A percentile compares a stretch with the other conserved stretches of the same genome.
Evolutionary conservation across 345 rosid genomes (phyloP).

Genomic region (Sisymbrium irio): DNA sequence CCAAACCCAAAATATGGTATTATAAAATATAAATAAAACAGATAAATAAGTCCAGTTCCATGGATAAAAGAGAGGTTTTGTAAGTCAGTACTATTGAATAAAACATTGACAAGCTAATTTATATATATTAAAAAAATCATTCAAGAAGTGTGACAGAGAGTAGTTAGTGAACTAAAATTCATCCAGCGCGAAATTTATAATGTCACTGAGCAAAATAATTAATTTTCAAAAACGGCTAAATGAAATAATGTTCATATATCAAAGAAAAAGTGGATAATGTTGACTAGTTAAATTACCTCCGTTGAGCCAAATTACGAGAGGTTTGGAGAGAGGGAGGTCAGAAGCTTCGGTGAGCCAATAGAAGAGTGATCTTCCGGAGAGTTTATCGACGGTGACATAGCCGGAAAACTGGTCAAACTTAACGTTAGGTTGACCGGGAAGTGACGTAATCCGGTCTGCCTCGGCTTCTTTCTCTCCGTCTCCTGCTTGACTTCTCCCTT

Average conservation of each 20-base stretch:
- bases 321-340: slow-evolving; percentile 53
- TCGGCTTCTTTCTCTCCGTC: slow-evolving; percentile 44
- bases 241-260: not conserved
- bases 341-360: slow-evolving; percentile 92
- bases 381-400: slow-evolving; percentile 66
- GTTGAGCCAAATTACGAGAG: slow-evolving; percentile 91
- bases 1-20: slow-evolving; percentile 15
- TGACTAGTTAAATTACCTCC: slow-evolving; percentile 57
- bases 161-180: not conserved
- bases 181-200: not conserved
- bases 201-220: not conserved
- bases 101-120: not conserved
- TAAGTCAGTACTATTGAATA: not conserved
- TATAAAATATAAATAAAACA: not conserved
- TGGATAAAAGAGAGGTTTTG: not conserved
- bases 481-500: slow-evolving; percentile 13
- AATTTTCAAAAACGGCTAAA: not conserved
- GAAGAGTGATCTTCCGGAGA: slow-evolving; percentile 81
- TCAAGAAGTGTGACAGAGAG: not conserved
- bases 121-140: not conserved
- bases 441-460: slow-evolving; percentile 65
- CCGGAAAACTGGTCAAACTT: slow-evolving; percentile 91
- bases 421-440: slow-evolving; percentile 93
- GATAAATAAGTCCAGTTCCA: not conserved
- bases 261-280: not conserved